These are phyloP conservation scores for Aspergillus sp. DNA, from an alignment of 2,329 filamentous ascomycete species.

Conservation along the genomic window DNA sequence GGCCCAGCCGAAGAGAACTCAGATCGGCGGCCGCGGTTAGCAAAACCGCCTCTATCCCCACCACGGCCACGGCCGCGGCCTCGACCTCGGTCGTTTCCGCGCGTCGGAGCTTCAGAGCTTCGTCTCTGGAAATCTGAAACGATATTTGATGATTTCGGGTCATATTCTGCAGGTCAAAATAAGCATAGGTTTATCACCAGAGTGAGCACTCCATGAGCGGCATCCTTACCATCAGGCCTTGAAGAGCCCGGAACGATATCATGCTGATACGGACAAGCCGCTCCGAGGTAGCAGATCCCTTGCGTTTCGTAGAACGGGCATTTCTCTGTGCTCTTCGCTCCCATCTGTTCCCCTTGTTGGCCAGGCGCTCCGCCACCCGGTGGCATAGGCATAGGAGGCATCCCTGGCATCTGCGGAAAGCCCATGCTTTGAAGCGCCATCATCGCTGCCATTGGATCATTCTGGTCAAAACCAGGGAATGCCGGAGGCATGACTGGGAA, in stretches of 20 bases:
- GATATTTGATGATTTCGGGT: slow-evolving; percentile 56
- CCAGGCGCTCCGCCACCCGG: slow-evolving; percentile 29
- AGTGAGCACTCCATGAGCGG: not conserved
- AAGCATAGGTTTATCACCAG: not conserved
- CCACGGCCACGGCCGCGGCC: slow-evolving; percentile 47
- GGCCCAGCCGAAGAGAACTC: slow-evolving; percentile 59
- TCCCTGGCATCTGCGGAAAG: slow-evolving; percentile 53
- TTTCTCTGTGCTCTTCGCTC: slow-evolving; percentile 43
- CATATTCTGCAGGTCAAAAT: slow-evolving; percentile 51
- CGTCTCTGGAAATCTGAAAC: slow-evolving; percentile 36
- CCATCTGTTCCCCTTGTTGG: slow-evolving; percentile 35
- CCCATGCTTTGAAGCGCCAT: slow-evolving; percentile 59
- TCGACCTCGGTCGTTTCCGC: slow-evolving; percentile 39
- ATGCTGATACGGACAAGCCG: slow-evolving; percentile 62
- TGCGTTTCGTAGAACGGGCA: slow-evolving; percentile 64
- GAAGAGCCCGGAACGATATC: slow-evolving; percentile 49
- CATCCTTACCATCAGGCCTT: slow-evolving; percentile 42
- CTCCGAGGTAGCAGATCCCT: slow-evolving; percentile 62
- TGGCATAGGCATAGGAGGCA: slow-evolving; percentile 49
- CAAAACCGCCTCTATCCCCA: slow-evolving; percentile 48
- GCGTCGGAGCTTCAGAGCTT: slow-evolving; percentile 26
- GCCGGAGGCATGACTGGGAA: slow-evolving; percentile 48
- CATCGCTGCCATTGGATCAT: slow-evolving; percentile 60
- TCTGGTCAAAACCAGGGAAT: slow-evolving; percentile 58
- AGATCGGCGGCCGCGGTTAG: slow-evolving; percentile 50